Conservation (phyloP, 2,329 filamentous ascomycete genomes). For the Trichoderma lentiforme region DNA sequence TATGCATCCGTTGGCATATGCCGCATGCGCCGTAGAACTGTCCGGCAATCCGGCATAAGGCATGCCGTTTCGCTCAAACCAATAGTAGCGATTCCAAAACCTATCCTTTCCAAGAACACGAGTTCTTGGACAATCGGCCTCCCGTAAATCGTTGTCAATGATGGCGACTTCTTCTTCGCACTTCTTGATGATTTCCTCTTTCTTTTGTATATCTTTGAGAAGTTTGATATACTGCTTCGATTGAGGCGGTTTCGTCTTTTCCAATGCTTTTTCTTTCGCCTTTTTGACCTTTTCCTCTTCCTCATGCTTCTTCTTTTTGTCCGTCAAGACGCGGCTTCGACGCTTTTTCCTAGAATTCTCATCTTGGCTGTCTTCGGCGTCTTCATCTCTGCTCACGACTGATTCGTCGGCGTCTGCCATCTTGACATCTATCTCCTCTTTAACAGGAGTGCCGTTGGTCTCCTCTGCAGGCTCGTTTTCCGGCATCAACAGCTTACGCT, state of each 20-base stretch:
- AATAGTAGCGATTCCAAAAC: slow-evolving; percentile 98
- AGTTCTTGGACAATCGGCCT: slow-evolving; percentile 89
- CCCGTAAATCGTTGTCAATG: slow-evolving; percentile 87
- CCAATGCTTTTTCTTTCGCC: slow-evolving; percentile 66
- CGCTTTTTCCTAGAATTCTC: slow-evolving; percentile 55
- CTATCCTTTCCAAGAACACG: slow-evolving; percentile 88
- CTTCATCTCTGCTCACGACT: slow-evolving; percentile 51
- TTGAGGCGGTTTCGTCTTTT: slow-evolving; percentile 68
- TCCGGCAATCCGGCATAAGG: slow-evolving; percentile 83
- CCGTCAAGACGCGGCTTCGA: slow-evolving; percentile 55
- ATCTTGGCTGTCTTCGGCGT: slow-evolving; percentile 66
- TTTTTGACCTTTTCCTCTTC: slow-evolving; percentile 69
- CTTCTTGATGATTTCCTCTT: slow-evolving; percentile 73
- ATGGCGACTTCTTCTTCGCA: slow-evolving; percentile 82
- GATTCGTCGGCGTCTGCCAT: slow-evolving; percentile 64
- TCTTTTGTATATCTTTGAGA: slow-evolving; percentile 82
- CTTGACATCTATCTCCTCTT: slow-evolving; percentile 54
- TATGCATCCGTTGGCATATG: slow-evolving; percentile 89
- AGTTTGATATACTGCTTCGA: slow-evolving; percentile 87
- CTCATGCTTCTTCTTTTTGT: slow-evolving; percentile 75
- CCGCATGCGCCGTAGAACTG: slow-evolving; percentile 82
- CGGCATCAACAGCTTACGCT: slow-evolving; percentile 68
- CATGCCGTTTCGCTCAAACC: slow-evolving; percentile 99
- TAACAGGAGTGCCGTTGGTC: slow-evolving; percentile 44
- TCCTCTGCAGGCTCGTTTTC: slow-evolving; percentile 68